Evolutionary conservation across 2,329 filamentous ascomycete genomes (phyloP).

Genomic region (Nigrograna mackinnonii): DNA sequence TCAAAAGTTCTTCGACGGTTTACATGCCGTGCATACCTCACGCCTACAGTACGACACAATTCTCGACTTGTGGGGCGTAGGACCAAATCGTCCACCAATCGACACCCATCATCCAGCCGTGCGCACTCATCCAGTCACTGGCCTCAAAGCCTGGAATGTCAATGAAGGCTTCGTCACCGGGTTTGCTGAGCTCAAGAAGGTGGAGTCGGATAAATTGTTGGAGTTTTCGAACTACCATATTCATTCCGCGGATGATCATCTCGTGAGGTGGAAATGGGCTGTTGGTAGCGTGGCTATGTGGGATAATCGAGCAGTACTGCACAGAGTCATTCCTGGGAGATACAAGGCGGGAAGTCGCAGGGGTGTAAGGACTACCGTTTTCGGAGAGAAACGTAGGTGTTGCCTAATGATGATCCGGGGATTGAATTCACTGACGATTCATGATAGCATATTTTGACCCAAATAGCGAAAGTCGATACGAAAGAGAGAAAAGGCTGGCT

Average conservation of each 20-base stretch:
- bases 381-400: slow-evolving; percentile 7
- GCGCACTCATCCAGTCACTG: slow-evolving; percentile 54
- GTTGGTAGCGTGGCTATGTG: slow-evolving; percentile 11
- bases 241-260: slow-evolving; percentile 5
- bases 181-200: slow-evolving; percentile 56
- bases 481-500: slow-evolving; percentile 4
- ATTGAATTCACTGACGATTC: not conserved
- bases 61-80: slow-evolving; percentile 22
- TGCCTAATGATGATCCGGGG: not conserved
- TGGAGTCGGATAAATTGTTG: slow-evolving; percentile 37
- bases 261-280: slow-evolving; percentile 11
- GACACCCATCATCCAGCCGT: slow-evolving; percentile 55
- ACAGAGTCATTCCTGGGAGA: slow-evolving; percentile 8
- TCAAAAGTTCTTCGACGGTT: slow-evolving; percentile 9
- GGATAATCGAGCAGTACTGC: slow-evolving; percentile 6
- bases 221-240: slow-evolving; percentile 3
- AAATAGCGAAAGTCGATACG: slow-evolving; percentile 7
- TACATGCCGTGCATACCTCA: slow-evolving; percentile 15
- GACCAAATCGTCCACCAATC: slow-evolving; percentile 45
- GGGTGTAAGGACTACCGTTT: slow-evolving; percentile 8
- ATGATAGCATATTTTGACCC: slow-evolving; percentile 5
- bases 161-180: slow-evolving; percentile 51
- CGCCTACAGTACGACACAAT: slow-evolving; percentile 17
- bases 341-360: slow-evolving; percentile 7
- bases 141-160: slow-evolving; percentile 48